Base-by-base conservation (phyloP, 1,284 basidiomycete genomes). In the Anthracocystis walkeri region DNA sequence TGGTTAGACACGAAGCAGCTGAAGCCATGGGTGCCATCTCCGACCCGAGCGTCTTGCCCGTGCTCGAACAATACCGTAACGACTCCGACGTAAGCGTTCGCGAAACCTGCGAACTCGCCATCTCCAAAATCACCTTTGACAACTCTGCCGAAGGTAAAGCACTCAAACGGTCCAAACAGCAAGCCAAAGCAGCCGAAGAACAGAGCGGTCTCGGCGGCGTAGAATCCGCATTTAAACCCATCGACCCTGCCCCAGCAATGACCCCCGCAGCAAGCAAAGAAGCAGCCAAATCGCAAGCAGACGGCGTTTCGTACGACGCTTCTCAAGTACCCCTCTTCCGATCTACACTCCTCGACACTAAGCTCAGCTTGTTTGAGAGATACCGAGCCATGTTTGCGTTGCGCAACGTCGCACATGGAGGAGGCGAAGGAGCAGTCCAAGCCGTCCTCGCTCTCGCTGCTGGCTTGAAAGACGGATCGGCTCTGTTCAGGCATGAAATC, bases 381-480 rank as follows among this genome's bases (percentile, higher is more conserved):
- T 99, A 99, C 85, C 90, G 97, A 16, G 96, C 97, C 45, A 99
- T 99, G 97, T 99, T 99, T 84, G 92, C 93, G 0, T 89, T 99
- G 50, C 90, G 97, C 29, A 82, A 84, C 55, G 82, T 78, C 18
- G 82, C 82, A 11, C 81, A 84, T 50, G 75, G 64, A 1, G 77
- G 69, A 12, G 73, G 70, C 14, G 66, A 74, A 7, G 82, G 78
- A 2, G 64, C 77, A 1, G 86, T 86, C 20, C 58, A 76, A 20
- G 95, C 96, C 0, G 92, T 99, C 12, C 90, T 94, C 72, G 95
- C 95, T 2, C 91, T 99, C 18, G 94, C 95, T 0, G 90, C 90
- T 41, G 96, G 95, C 0, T 95, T 99, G 85, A 85, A 87, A n/a
- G 82, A 81, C 31, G 54, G 41, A 2, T 77, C 75, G 21, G 79